Evolutionary conservation across 441 rosid genomes (phyloP), one percentile per base, ranked within the genome.

Genomic region (Cnidoscolus chayamansa): DNA sequence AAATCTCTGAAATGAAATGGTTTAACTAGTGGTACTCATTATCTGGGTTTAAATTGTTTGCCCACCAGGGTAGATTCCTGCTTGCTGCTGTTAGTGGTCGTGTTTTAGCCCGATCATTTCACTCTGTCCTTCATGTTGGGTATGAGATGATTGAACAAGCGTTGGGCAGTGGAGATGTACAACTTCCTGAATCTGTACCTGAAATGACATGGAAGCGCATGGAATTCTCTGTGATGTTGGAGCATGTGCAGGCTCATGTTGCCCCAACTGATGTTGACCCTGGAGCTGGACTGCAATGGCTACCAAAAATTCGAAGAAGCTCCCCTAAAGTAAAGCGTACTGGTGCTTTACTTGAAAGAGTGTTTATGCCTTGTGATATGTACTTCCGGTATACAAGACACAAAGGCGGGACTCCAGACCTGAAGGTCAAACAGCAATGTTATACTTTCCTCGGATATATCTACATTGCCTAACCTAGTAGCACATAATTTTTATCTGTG

Each of bases 211-310:
- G 94, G 94, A 95, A 87, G 75, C 91, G 88, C 71, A 93, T 77
- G 89, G 98, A 95, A 80, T 84, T 89, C 62, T 95, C 99, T 62
- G 97, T 93, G 76, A 95, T 95, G 98, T 78, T 95, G 89, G 95
- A 91, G 86, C 91, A 83, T 79, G 99, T 95, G 72, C 99, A 95
- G 84, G 99, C 98, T 81, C 99, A 95, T 80, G 99, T 95, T 77
- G 98, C 99, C 74, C 99, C 98, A 4, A 95, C 99, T 74, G 99
- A 95, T 83, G 99, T 95, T 54, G 98, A 95, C 82, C 99, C 97
- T 48, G 98, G 98, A 72, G 99, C 99, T 62, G 99, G 98, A 75
- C 76, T 95, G 69, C 99, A 95, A 81, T 95, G 99, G 99, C 98
- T 95, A 76, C 98, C 95, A 65, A 93, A 87, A 81, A 91, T 95